These are phyloP conservation scores for Xylariaceae sp. DNA, from an alignment of 2,329 filamentous ascomycete genomes.

Conservation along the genomic window DNA sequence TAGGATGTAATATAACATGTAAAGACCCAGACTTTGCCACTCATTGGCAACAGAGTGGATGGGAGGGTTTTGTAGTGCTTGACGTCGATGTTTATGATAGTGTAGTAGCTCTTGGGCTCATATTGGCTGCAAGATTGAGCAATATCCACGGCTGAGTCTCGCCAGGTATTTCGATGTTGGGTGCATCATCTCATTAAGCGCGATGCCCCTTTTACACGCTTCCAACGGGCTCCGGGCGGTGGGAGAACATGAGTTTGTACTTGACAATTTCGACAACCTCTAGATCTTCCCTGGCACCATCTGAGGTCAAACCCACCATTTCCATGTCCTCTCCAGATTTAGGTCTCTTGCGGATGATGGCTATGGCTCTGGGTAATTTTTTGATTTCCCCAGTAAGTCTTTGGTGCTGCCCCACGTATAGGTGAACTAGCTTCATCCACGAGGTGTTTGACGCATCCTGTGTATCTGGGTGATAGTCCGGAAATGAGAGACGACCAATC, in stretches of 20 bases:
- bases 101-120: neutral
- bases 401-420: slow-evolving; percentile 90
- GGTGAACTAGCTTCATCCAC: slow-evolving; percentile 90
- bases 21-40: too few relatives aligned
- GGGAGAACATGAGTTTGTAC: slow-evolving; percentile 85
- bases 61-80: neutral
- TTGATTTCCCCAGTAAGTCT: slow-evolving; percentile 88
- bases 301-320: slow-evolving; percentile 46
- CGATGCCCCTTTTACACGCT: slow-evolving; percentile 40
- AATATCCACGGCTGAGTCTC: neutral
- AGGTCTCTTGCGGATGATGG: slow-evolving; percentile 69
- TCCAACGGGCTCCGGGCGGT: slow-evolving; percentile 83
- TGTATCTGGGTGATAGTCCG: slow-evolving; percentile 67
- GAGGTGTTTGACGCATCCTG: slow-evolving; percentile 59
- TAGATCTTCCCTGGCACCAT: slow-evolving; percentile 57
- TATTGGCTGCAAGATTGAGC: neutral
- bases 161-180: neutral
- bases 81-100: neutral
- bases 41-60: too few relatives aligned
- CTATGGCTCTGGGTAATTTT: slow-evolving; percentile 79
- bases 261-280: slow-evolving; percentile 88
- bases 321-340: slow-evolving; percentile 50
- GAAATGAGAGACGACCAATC: slow-evolving; percentile 79
- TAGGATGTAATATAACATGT: too few relatives aligned
- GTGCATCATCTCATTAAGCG: neutral